phyloP scores from a whole-genome alignment of 768 basidiomycete species.

The Termitomyces sp. region DNA sequence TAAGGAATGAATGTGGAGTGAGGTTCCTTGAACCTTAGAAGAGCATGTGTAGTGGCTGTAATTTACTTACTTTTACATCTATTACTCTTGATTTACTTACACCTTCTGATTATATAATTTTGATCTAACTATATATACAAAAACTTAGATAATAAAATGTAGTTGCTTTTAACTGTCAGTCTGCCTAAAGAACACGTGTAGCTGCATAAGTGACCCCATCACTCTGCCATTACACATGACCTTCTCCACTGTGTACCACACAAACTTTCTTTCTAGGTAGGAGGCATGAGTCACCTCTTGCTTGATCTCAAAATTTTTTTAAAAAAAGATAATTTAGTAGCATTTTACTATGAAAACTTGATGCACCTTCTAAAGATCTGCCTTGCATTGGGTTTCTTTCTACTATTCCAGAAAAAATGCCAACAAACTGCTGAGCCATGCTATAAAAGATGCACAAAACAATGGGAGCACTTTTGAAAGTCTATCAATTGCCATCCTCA shows the following conservation, averaged over 20 bases:
- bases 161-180: too few species aligned
- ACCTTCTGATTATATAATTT: too few species aligned
- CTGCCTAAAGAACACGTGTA: too few species aligned
- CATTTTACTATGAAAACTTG: not conserved
- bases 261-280: not conserved
- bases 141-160: too few species aligned
- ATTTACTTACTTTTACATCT: too few species aligned
- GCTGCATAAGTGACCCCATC: too few species aligned
- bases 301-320: not conserved
- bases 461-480: not conserved
- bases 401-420: not conserved
- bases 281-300: not conserved
- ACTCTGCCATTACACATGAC: too few species aligned
- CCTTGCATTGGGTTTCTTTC: not conserved
- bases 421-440: not conserved
- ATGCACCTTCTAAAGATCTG: not conserved
- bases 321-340: not conserved
- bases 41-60: too few species aligned
- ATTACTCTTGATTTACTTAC: too few species aligned
- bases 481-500: not conserved
- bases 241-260: not conserved
- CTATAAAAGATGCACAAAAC: not conserved
- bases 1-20: too few species aligned
- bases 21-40: too few species aligned
- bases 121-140: too few species aligned